Evolutionary conservation across 2,329 filamentous ascomycete genomes (phyloP).

Genomic region (Aureobasidium sp.): DNA sequence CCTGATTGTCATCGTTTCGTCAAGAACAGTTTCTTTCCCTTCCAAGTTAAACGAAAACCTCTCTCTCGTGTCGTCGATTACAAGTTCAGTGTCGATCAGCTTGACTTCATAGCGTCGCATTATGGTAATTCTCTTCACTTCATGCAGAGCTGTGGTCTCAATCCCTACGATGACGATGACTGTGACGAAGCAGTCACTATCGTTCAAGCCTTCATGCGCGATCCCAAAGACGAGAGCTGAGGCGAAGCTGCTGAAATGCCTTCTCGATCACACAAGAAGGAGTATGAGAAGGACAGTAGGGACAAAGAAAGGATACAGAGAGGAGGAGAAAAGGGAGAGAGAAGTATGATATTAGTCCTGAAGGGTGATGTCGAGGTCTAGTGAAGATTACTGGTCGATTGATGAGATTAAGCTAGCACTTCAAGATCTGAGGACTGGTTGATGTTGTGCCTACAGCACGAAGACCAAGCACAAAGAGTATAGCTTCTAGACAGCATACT

Average conservation of each 20-base stretch:
- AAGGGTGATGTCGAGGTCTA: no score
- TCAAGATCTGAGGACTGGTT: no score
- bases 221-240: neutral
- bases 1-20: neutral
- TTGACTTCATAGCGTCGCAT: slow-evolving; percentile 20
- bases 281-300: no score
- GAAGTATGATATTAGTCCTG: no score
- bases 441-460: no score
- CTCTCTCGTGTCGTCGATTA: slow-evolving; percentile 20
- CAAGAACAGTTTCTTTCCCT: slow-evolving; percentile 10
- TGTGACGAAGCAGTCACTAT: slow-evolving; percentile 16
- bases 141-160: slow-evolving; percentile 16
- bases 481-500: no score
- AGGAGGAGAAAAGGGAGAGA: no score
- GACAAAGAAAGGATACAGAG: no score
- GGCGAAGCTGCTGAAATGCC: neutral
- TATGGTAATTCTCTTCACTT: slow-evolving; percentile 17
- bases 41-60: slow-evolving; percentile 17
- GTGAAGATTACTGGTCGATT: no score
- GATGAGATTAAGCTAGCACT: no score
- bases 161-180: slow-evolving; percentile 17
- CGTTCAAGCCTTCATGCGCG: neutral
- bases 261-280: neutral
- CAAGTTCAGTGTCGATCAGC: slow-evolving; percentile 17
- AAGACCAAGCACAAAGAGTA: no score